Evolutionary conservation across 1,284 basidiomycete genomes (phyloP), one percentile per base, ranked within the genome.

Genomic region (Amylostereum areolatum): DNA sequence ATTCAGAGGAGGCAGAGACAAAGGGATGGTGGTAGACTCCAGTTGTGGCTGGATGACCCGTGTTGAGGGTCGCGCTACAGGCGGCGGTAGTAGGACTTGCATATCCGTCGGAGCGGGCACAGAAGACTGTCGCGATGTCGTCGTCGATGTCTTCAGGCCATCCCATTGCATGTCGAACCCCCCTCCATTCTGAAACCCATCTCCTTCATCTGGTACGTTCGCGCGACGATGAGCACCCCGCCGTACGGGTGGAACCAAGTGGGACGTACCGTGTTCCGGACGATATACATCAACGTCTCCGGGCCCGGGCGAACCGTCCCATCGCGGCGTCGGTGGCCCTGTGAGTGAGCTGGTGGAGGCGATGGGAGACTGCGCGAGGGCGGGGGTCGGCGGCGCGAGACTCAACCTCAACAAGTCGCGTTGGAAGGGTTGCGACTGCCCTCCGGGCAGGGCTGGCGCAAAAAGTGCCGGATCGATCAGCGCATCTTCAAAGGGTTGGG

Each of bases 391-490:
- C 8, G 5, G 45, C 10, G 25, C 39, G 36, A 36, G 12, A 3
- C 35, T 11, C 8, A 29, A n/a, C 27, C 43, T 7, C 24, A 27
- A 25, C 5, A 42, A 10, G 5, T 34, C 35, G 32, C 45, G 8
- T 5, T 34, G 35, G 2, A 27, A 3, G 9, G 48, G 32, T 4
- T 18, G 18, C 18, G 18, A 41, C 5, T 35, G 33, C 11, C 9
- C 28, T 10, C 47, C 7, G 32, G 46, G 57, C 34, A 50, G 4
- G 1, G 64, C 59, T 31, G 66, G 45, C 31, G 58, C 65, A 29
- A 73, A 51, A 28, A 74, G 49, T 2, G 57, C 48, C 3, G 71
- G 71, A 50, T 72, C 72, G 28, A 73, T 72, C 45, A 62, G 48
- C 10, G 52, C 55, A 45, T 65, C 62, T 8, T 18, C 18, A 18